Conservation (phyloP, 225 moss, liverwort and hornwort genomes). For the Lunularia cruciata region DNA sequence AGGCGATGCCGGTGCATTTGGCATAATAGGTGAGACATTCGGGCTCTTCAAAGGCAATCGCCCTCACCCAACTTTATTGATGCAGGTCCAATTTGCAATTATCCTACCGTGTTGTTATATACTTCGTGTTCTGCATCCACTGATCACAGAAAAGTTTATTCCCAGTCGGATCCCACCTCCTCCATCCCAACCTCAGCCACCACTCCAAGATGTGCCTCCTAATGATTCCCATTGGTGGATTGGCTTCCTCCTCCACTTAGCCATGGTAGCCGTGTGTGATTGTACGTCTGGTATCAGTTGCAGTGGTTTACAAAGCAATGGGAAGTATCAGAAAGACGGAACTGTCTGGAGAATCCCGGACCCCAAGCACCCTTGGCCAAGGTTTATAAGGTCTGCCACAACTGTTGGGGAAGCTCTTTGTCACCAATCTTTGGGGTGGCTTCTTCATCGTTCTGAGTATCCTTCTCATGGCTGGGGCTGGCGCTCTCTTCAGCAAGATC, state of each 20-base stretch:
- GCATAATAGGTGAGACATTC: constrained; percentile 2
- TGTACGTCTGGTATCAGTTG: background rate
- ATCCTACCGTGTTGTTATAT: constrained; percentile 1
- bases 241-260: background rate
- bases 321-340: background rate
- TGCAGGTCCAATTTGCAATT: constrained; percentile 6
- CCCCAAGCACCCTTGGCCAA: background rate
- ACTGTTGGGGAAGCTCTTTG: constrained; percentile 4
- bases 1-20: constrained; percentile 9
- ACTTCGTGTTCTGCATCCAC: background rate
- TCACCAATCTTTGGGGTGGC: too few species aligned
- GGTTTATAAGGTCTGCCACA: constrained; percentile 1
- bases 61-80: background rate
- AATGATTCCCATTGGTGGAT: background rate
- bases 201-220: too few species aligned
- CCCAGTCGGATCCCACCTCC: background rate
- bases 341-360: too few species aligned
- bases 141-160: background rate
- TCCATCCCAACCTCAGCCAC: background rate
- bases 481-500: too few species aligned
- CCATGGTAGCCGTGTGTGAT: background rate
- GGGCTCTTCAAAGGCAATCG: background rate
- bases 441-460: too few species aligned
- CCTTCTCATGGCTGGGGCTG: too few species aligned
- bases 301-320: constrained; percentile 4